Base-by-base conservation (phyloP, 1,284 basidiomycete species). In the Xerocomus nothofagi region DNA sequence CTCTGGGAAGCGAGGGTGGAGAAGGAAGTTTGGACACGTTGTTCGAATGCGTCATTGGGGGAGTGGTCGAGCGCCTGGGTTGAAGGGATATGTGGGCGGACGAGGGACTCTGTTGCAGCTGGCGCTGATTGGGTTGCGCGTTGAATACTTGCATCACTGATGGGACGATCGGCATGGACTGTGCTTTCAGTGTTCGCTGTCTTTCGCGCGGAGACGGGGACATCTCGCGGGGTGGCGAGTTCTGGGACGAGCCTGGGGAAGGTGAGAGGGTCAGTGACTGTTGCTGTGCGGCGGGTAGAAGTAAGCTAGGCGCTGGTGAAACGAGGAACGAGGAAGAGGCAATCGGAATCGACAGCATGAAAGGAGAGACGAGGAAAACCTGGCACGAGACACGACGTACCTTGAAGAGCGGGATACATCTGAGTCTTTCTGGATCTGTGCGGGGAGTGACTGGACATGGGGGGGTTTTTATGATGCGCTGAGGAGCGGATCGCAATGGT, bases 161-260 rank as follows among this genome's bases (percentile, higher is more conserved):
- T 43, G 83, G 79, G 6, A 81, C 79, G 61, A 79, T 67, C 50
- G 83, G 80, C 72, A 86, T 73, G 0, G 83, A 82, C 57, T 82
- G 78, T 2, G 81, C 63, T 58, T 86, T 85, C 24, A 75, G 62
- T 17, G 80, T 72, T 36, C 86, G 75, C 54, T 77, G 75, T 58
- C 81, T 74, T 54, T 85, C 80, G 44, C 78, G 77, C 31, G 86
- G 86, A 3, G 86, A 87, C 32, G 81, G 81, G 29, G 86, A 86
- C 57, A 78, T 74, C 60, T 88, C 85, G 49, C 84, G 77, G 33
- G 76, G 71, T 12, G 77, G 78, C 32, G 79, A 70, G 63, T 70
- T 76, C 61, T 63, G 64, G 48, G 53, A 48, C 17, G 54, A 36
- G 41, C 26, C 57, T 52, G 44, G 11, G 51, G 51, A 47, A 45